Percentiles rank a stretch among this genome's conserved stretches.
These are phyloP conservation scores for Podaxis rugospora DNA, from an alignment of 768 basidiomycete species.

Conservation along the genomic window DNA sequence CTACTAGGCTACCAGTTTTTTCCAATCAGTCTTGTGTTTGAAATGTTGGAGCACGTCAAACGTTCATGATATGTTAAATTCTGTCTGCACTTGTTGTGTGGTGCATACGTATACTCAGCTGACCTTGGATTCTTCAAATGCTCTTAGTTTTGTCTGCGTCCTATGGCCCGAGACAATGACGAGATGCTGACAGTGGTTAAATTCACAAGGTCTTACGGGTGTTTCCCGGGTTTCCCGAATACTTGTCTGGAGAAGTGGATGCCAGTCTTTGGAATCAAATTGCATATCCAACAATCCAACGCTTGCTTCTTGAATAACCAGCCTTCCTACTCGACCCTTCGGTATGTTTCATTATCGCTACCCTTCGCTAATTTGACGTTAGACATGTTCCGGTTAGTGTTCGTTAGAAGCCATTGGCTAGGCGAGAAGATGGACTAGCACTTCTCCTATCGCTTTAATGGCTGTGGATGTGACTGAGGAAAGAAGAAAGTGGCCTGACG, in stretches of 20 bases:
- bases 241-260: background rate
- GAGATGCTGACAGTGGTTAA: background rate
- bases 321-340: background rate
- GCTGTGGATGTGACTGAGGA: background rate
- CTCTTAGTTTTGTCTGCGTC: background rate
- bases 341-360: background rate
- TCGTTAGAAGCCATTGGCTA: background rate
- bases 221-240: background rate
- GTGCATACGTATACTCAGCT: too few species aligned
- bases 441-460: background rate
- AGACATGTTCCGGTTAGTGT: background rate
- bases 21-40: too few species aligned
- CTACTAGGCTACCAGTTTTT: too few species aligned
- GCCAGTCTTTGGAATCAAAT: background rate
- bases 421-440: background rate
- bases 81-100: too few species aligned
- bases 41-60: too few species aligned
- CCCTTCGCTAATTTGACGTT: background rate
- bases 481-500: background rate
- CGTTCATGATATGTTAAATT: too few species aligned
- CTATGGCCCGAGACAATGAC: background rate
- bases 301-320: background rate
- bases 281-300: background rate
- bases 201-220: background rate
- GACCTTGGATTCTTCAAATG: background rate